Evolutionary conservation across 345 rosid genomes (phyloP).

Genomic region (Brassica juncea): DNA sequence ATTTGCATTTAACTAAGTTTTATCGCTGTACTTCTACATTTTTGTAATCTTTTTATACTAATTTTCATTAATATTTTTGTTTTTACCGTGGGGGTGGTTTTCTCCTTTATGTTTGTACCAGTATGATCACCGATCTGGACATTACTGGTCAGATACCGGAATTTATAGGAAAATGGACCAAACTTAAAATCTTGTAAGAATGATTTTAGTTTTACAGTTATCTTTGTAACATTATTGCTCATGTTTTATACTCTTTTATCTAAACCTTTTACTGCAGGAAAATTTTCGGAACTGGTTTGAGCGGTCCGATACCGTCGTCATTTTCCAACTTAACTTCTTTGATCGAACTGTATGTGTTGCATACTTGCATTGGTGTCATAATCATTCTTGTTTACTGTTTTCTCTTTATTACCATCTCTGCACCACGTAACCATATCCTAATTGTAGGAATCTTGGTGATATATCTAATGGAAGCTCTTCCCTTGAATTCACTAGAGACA

Average conservation of each 20-base stretch:
- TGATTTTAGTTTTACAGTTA: neutral
- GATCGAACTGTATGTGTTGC: constrained; percentile 52
- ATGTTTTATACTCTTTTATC: too few relatives aligned
- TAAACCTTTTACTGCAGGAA: constrained; percentile 41
- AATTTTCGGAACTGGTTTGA: constrained; percentile 56
- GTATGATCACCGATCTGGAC: constrained; percentile 45
- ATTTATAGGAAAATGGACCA: constrained; percentile 57
- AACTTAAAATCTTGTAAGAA: constrained; percentile 48
- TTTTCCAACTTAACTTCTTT: constrained; percentile 52
- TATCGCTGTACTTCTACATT: neutral
- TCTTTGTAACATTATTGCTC: too few relatives aligned
- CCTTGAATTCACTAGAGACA: constrained; percentile 48
- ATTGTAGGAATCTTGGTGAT: constrained; percentile 63
- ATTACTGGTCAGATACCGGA: constrained; percentile 57
- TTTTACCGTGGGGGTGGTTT: neutral
- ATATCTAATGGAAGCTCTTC: constrained; percentile 57
- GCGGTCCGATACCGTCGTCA: constrained; percentile 60
- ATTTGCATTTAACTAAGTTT: neutral
- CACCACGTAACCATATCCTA: neutral
- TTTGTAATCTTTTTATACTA: neutral
- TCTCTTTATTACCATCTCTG: neutral
- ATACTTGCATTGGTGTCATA: neutral
- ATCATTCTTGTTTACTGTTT: neutral
- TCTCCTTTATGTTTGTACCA: constrained; percentile 22
- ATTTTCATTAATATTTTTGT: neutral